Evolutionary conservation across 2,329 filamentous ascomycete species (phyloP).

Genomic region (Raffaelea albimanens): DNA sequence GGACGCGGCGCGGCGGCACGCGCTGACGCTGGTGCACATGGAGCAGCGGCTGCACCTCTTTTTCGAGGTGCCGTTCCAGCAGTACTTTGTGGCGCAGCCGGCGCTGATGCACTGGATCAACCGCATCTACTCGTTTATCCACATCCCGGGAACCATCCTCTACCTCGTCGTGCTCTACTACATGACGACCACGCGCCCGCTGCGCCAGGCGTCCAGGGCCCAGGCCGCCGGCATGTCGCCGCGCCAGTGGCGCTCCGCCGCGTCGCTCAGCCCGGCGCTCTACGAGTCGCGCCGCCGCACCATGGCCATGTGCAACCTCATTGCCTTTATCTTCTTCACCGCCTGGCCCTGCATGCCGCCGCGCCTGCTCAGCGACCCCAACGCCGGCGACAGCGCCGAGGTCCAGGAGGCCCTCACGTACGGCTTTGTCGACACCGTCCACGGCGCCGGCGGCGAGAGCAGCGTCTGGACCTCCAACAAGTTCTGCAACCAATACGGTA

Average conservation of each 20-base stretch:
- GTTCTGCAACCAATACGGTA: slow-evolving; percentile 61
- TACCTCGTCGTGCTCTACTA: slow-evolving; percentile 59
- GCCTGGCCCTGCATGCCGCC: slow-evolving; percentile 49
- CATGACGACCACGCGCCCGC: slow-evolving; percentile 51
- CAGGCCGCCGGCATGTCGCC: slow-evolving; percentile 3
- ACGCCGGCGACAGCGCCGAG: slow-evolving; percentile 27
- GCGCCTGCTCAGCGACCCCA: slow-evolving; percentile 33
- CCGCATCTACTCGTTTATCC: slow-evolving; percentile 66
- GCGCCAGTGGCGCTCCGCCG: background rate
- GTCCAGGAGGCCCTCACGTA: slow-evolving; percentile 51
- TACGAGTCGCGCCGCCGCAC: slow-evolving; percentile 33
- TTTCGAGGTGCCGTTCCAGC: slow-evolving; percentile 53
- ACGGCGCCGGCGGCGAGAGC: slow-evolving; percentile 44
- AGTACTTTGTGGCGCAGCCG: slow-evolving; percentile 38
- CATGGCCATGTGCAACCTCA: slow-evolving; percentile 48
- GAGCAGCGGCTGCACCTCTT: slow-evolving; percentile 58
- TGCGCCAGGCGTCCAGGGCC: slow-evolving; percentile 9
- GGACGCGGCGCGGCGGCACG: slow-evolving; percentile 57
- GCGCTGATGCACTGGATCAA: slow-evolving; percentile 59
- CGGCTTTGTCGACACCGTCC: slow-evolving; percentile 54
- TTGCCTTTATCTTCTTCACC: slow-evolving; percentile 52
- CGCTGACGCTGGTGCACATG: slow-evolving; percentile 56
- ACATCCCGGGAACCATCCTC: slow-evolving; percentile 66
- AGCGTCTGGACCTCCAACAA: slow-evolving; percentile 64
- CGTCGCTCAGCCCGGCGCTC: slow-evolving; percentile 25